A percentile compares a stretch with the other conserved stretches of the same genome.
Conservation (phyloP, 768 basidiomycete species). For the Strobilomyces confusus region DNA sequence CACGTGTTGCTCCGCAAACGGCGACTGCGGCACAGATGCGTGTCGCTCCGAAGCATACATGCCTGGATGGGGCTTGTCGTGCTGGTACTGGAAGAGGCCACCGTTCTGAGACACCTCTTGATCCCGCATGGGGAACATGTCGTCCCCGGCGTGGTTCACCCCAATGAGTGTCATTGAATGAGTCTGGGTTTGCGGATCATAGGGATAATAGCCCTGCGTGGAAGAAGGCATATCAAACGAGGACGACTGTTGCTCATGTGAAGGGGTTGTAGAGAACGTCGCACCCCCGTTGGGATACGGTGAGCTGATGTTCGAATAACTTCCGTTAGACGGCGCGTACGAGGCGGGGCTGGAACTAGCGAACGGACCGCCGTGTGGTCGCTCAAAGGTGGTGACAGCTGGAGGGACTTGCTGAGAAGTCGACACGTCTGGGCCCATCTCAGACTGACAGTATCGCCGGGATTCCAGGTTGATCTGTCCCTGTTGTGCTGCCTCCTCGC, state of each 20-base stretch:
- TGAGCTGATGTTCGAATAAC: constrained; percentile 23
- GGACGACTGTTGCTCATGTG: constrained; percentile 20
- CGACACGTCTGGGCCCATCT: constrained; percentile 10
- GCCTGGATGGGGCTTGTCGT: constrained; percentile 22
- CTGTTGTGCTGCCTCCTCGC: constrained; percentile 16
- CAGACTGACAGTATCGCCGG: constrained; percentile 10
- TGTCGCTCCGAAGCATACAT: constrained; percentile 26
- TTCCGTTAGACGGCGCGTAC: constrained; percentile 22
- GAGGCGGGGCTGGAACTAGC: constrained; percentile 23
- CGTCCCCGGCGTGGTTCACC: constrained; percentile 13
- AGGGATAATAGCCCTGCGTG: constrained; percentile 19
- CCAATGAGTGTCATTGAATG: constrained; percentile 21
- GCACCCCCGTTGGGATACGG: constrained; percentile 23
- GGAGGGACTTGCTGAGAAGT: constrained; percentile 7
- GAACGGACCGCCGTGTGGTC: constrained; percentile 18
- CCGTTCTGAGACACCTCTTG: constrained; percentile 14
- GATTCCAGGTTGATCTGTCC: constrained; percentile 14
- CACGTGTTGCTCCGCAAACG: constrained; percentile 16
- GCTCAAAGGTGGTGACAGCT: constrained; percentile 16
- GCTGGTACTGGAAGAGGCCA: constrained; percentile 15
- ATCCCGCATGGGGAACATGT: constrained; percentile 19
- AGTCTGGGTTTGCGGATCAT: constrained; percentile 13
- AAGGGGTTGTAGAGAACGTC: constrained; percentile 14
- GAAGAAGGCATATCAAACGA: constrained; percentile 21
- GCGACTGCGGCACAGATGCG: constrained; percentile 16